Evolutionary conservation across 805 yeast genomes (phyloP), one percentile per base, ranked within the genome.

Genomic region (Metschnikowia sp.): DNA sequence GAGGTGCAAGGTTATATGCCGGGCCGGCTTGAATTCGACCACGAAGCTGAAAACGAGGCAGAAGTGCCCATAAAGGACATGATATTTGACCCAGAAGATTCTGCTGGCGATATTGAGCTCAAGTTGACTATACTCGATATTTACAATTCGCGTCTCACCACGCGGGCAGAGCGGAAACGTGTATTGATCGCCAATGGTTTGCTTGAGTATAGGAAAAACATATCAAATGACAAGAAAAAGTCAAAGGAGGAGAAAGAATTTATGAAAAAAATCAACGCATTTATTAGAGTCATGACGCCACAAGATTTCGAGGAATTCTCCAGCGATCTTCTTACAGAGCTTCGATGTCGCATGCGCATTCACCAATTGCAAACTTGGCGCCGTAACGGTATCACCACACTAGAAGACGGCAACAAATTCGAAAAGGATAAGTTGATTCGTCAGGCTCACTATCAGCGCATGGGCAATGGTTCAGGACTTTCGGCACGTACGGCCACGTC

Each of bases 1-100:
- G 98, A 95, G 60, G 82, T 94, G 51, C 98, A 94, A 65, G 97
- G 97, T 3, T 94, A 84, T 64, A 94, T 94, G 99, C 99, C 99
- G 35, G 99, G 98, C 37, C 81, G 99, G 60, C 72, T 94, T 51
- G 99, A 94, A 65, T 94, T 94, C 65, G 99, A 94, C 60, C 88
- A 85, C 49, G 99, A 94, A 64, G 90, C 87, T 35, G 99, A 94
- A 63, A 94, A 94, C 59, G 99, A 94, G 47, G 98, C 99, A 0
- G 99, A 94, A 66, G 76, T 85, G 47, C 84, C 94, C 0, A 88
- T 94, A 15, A 94, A 94, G 62, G 99, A 94, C 63, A 88, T 94
- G 96, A 79, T 85, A 2, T 94, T 95, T 61, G 98, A 94, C 58
- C 88, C 92, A 0, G 98, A 92, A 44, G 99, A 94, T 60, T 82